Conservation (phyloP, 768 basidiomycete species). For the Naganishia vishniacii region DNA sequence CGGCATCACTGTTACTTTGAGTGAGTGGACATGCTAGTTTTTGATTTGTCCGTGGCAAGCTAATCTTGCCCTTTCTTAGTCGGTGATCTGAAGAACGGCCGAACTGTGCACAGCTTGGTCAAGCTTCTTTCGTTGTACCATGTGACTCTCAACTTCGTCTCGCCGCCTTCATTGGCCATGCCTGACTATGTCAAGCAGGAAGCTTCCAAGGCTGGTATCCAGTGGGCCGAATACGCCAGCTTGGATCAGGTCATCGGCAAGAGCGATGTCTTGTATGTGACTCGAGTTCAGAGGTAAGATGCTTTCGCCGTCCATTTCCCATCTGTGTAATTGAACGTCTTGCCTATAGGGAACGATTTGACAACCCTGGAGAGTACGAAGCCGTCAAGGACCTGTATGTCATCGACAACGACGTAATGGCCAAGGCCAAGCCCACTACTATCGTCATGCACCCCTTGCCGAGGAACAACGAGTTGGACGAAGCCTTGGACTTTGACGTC, state of each 20-base stretch:
- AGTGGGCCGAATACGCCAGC: constrained; percentile 73
- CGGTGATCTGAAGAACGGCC: constrained; percentile 95
- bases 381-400: constrained; percentile 86
- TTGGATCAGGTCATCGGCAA: constrained; percentile 84
- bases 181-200: constrained; percentile 74
- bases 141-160: constrained; percentile 91
- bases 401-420: constrained; percentile 86
- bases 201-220: constrained; percentile 75
- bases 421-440: constrained; percentile 90
- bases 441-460: constrained; percentile 99
- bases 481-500: constrained; percentile 94
- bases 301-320: background rate
- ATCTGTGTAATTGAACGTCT: background rate
- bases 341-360: constrained; percentile 64
- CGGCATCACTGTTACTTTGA: constrained; percentile 69
- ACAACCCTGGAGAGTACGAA: constrained; percentile 73
- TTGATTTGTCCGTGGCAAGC: no score
- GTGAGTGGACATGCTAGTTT: background rate
- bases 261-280: constrained; percentile 95
- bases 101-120: constrained; percentile 94
- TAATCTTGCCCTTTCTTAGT: constrained; percentile 49
- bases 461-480: constrained; percentile 93
- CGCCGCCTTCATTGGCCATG: constrained; percentile 81
- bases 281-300: constrained; percentile 72
- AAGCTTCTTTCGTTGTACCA: constrained; percentile 79